Base-by-base conservation (phyloP, 192 early-diverging fungal species). In the Rhizophagus prolifer region DNA sequence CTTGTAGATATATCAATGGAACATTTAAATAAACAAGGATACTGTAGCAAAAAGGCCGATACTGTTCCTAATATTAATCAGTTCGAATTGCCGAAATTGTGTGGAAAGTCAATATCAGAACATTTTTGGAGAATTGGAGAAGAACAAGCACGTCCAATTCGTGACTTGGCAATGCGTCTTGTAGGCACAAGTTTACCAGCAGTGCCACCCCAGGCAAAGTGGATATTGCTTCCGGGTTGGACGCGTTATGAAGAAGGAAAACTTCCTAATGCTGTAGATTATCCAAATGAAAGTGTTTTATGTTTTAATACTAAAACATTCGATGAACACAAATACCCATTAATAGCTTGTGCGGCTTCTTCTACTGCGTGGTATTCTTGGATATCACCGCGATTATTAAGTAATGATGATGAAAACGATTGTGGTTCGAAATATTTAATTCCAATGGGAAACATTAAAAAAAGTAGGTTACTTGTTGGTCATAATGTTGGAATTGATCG, bases 221-320 rank as follows among this genome's bases (percentile, higher is more conserved):
- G 95, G 95, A 41, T 61, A 3, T 78, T 81, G 41, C 77, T 76
- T 21, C 63, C 83, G 23, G 96, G 96, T 13, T 99, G 96, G 97
- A 94, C 92, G 5, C 86, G 91, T 2, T 99, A 99, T 75, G 83
- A 78, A 16, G 31, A 74, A 4, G 84, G 87, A 30, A 85, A 84
- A 16, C 79, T 77, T 16, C 66, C 58, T 16, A 31, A 28, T 8
- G 30, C 41, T 25, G 91, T 94, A 0, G 83, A 71, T 3, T 85
- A 83, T 44, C 89, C 91, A 1, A 73, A 74, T 21, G 94, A 92
- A 38, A 87, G 88, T 30, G 85, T 85, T 9, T 78, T 98, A 63
- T 91, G 94, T 16, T 95, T 98, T 82, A 96, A 97, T 81, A 91
- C 94, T 6, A 96, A 99, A 83, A 90, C 92, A 0, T 74, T 96